Conservation (phyloP, 1,139 yeast genomes). For the Wickerhamomyces sp. region DNA sequence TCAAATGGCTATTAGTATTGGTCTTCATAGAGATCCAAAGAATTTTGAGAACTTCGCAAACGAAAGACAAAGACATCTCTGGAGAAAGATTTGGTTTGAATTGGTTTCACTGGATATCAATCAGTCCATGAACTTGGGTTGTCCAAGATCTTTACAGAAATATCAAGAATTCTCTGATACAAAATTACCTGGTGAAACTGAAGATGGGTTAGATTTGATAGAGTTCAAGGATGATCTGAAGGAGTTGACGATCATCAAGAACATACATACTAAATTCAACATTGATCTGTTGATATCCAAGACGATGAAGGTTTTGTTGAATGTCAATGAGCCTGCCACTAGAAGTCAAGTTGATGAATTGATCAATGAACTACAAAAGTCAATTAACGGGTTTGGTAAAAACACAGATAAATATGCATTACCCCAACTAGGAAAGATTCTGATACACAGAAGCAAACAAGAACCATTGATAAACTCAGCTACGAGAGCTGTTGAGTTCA, state of each 20-base stretch:
- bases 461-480: conserved; percentile 23
- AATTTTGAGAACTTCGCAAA: conserved; percentile 31
- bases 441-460: conserved; percentile 18
- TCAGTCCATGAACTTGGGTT: conserved; percentile 39
- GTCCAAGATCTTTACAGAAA: conserved; percentile 30
- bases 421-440: conserved; percentile 31
- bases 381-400: conserved; percentile 27
- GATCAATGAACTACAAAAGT: conserved; percentile 26
- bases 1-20: conserved; percentile 51
- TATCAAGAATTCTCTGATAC: conserved; percentile 28
- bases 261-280: conserved; percentile 30
- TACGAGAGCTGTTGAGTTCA: conserved; percentile 32
- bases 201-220: conserved; percentile 19
- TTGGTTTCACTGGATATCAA: conserved; percentile 38
- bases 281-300: conserved; percentile 30
- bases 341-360: conserved; percentile 31
- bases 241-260: conserved; percentile 32
- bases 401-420: conserved; percentile 26
- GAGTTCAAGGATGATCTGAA: conserved; percentile 24
- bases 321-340: conserved; percentile 32
- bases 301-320: conserved; percentile 30
- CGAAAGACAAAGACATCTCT: conserved; percentile 27
- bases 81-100: conserved; percentile 46
- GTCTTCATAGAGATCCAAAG: conserved; percentile 50
- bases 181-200: conserved; percentile 23